Conservation (phyloP, 441 rosid genomes). For the Gossypium aridum region DNA sequence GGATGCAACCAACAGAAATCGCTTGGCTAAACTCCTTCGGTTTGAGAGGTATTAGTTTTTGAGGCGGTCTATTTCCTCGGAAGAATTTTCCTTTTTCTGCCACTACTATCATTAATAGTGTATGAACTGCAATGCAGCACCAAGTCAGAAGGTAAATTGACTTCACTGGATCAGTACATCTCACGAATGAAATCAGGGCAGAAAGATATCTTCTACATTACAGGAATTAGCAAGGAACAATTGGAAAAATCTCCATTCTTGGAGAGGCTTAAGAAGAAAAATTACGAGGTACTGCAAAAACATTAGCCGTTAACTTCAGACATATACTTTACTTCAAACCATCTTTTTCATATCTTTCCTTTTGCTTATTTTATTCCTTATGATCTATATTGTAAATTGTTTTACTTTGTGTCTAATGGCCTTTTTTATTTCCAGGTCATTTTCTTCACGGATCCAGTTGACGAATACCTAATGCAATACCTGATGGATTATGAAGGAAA, state of each 20-base stretch:
- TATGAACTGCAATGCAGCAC: constrained; percentile 42
- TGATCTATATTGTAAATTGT: no score
- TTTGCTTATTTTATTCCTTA: background rate
- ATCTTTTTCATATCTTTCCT: background rate
- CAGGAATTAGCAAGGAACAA: constrained; percentile 87
- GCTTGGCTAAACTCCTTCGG: constrained; percentile 86
- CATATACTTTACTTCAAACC: no score
- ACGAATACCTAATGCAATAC: constrained; percentile 93
- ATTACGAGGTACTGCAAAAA: constrained; percentile 52
- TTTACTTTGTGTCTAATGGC: background rate
- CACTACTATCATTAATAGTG: background rate
- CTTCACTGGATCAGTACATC: constrained; percentile 90
- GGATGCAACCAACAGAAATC: constrained; percentile 84
- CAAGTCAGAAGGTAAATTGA: constrained; percentile 79
- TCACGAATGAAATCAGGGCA: constrained; percentile 88
- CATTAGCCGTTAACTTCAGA: no score
- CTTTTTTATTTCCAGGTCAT: constrained; percentile 51
- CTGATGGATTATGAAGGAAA: constrained; percentile 89
- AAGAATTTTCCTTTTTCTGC: background rate
- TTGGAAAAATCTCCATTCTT: constrained; percentile 90
- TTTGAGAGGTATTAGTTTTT: constrained; percentile 60
- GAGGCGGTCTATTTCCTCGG: background rate
- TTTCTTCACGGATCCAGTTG: constrained; percentile 92
- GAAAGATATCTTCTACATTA: constrained; percentile 84
- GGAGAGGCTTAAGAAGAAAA: constrained; percentile 88